Base-by-base conservation (phyloP, 371 early-diverging fungal genomes). In the Mortierella polycephala region DNA sequence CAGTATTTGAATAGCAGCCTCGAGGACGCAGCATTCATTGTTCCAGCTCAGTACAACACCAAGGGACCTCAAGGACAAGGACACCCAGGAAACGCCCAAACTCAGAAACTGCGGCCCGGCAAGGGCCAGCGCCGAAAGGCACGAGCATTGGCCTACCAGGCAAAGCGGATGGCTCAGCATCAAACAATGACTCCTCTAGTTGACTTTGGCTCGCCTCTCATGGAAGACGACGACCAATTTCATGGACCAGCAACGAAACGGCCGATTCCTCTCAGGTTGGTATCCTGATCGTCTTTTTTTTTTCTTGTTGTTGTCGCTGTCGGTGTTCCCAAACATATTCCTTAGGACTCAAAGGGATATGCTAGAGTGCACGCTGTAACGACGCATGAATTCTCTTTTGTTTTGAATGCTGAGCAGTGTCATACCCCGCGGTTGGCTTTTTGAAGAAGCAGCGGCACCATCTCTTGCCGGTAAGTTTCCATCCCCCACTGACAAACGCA, bases 201-300 rank as follows among this genome's bases (percentile, higher is more conserved):
- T 7, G 79, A 79, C 52, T 54, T 79, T 57, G 71, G 69, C 10
- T 74, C 81, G 12, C 75, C 72, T 37, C 58, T 64, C 44, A 75
- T 75, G 75, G 75, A 73, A 23, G 71, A 74, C 16, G 80, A 64
- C 53, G 74, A 74, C 45, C 74, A 69, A 20, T 47, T 45, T 53
- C 65, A 45, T 57, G 77, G 64, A 64, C 81, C 72, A 68, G 75
- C 45, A 76, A 30, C 30, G 30, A 67, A 41, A 71, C 84, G 62
- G 66, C 84, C 62, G 61, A 84, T 83, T 72, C 86, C 82, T 68
- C 86, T 79, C 62, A 79, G 79, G 79, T 79, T 49, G 65, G 69
- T 77, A 58, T 64, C 40, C 14, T 41, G 37, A 41, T 37, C 23
- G 18, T 14, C 49, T 50, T 54, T 46, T 64, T 10, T 56, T 8